Evolutionary conservation across 441 rosid genomes (phyloP), one percentile per base, ranked within the genome.

Genomic region (Theobroma grandiflorum): DNA sequence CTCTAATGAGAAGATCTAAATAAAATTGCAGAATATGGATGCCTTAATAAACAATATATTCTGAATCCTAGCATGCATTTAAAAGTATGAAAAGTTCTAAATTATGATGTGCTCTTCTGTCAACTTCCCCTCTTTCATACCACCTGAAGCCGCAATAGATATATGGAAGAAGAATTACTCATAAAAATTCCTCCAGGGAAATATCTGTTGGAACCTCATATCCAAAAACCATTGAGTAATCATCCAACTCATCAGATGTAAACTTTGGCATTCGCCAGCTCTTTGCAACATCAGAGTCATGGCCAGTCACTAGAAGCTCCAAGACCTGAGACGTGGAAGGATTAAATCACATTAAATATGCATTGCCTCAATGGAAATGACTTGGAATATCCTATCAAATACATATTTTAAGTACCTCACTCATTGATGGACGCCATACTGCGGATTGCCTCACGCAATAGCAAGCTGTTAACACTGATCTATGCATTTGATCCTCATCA

Each of bases 381-480:
- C 70, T 55, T 9, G 12, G 50, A 66, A 62, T 6, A 12, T 15
- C 42, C 59, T 59, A 50, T 45, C 77, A 38, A 6, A 70, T 0
- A 9, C 4, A 31, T 38, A 62, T 71, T 57, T 33, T 77, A 5
- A 20, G 45, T 80, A 91, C 98, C 88, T 94, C 94, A 50, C 89
- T 96, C 97, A 93, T 96, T 12, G 95, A 88, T 59, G 99, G 98
- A 64, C 99, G 90, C 93, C 90, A 90, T 6, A 83, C 77, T 0
- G 98, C 89, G 3, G 97, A 90, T 75, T 94, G 98, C 83, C 96
- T 88, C 31, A 94, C 92, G 33, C 99, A 96, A 66, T 87, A 89
- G 57, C 95, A 92, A 78, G 98, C 97, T 26, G 94, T 91, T 58
- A 90, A 85, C 53, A 92, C 83, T 74, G 89, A 83, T 61, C 89